Percentiles rank a stretch among this genome's conserved stretches.
Evolutionary conservation across 1,139 yeast genomes (phyloP).

Genomic region (Lodderomyces jiufengensis): DNA sequence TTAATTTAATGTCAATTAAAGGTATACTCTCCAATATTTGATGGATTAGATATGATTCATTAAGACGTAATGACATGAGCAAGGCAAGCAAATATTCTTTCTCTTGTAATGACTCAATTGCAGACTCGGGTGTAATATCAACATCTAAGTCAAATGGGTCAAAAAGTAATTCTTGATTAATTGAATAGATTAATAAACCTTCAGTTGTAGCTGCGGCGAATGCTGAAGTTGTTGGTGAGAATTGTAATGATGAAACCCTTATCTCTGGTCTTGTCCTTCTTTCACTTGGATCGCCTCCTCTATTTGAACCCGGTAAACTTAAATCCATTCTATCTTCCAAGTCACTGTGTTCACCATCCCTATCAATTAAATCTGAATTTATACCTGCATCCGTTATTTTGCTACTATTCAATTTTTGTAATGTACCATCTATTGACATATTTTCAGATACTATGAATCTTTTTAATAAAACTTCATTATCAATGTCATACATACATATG

Average conservation of each 20-base stretch:
- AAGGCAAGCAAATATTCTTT: conserved; percentile 76
- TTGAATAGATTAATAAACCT: conserved; percentile 79
- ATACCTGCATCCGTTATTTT: conserved; percentile 83
- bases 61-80: conserved; percentile 91
- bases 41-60: conserved; percentile 72
- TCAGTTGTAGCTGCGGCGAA: conserved; percentile 97
- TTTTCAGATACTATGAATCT: conserved; percentile 83
- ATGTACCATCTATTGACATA: conserved; percentile 89
- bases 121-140: conserved; percentile 83
- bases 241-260: conserved; percentile 69
- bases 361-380: conserved; percentile 75
- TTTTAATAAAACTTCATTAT: conserved; percentile 78
- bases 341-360: conserved; percentile 83
- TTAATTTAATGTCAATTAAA: conserved; percentile 61
- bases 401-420: conserved; percentile 70
- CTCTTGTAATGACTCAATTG: conserved; percentile 58
- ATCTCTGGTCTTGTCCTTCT: conserved; percentile 78
- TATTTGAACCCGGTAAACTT: conserved; percentile 80
- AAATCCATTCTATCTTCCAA: conserved; percentile 76
- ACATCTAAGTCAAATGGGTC: conserved; percentile 96
- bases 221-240: conserved; percentile 87
- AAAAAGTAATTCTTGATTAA: conserved; percentile 70
- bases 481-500: conserved; percentile 85
- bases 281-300: conserved; percentile 89
- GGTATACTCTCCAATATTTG: conserved; percentile 78